Base-by-base conservation (phyloP, 192 early-diverging fungal species). In the Obelidium mucronatum region DNA sequence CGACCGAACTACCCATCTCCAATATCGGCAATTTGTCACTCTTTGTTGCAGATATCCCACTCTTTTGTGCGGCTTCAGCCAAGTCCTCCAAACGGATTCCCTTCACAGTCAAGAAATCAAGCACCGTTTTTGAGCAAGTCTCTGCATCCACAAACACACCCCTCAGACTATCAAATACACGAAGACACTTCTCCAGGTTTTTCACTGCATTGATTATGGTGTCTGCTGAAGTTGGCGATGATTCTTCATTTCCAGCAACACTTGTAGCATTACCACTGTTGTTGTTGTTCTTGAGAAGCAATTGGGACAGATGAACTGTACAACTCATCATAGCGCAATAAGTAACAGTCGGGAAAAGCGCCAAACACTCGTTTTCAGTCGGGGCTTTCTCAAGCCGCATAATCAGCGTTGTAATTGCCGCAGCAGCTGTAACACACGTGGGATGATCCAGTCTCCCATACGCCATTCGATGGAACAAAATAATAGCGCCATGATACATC, bases 401-500 rank as follows among this genome's bases (percentile, higher is more conserved):
- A 51, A 75, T 37, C 13, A 75, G 28, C 6, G 48, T 15, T n/a
- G 62, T 51, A 33, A 75, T 58, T 22, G 37, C 73, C 13, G 22
- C 26, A 0, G 73, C 59, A 36, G 73, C 31, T 6, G n/a, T 51
- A 36, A 75, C 8, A 42, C 73, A 75, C 19, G 19, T 30, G 6
- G 34, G n/a, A 15, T 37, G 26, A 44, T 64, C 31, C 15, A 51
- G 36, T 2, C 44, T 40, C 13, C 19, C n/a, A 42, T 51, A 67
- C 28, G 73, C 73, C n/a, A 39, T 58, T 5, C 73, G 59, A 8
- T 75, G 73, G 44, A 75, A 75, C 4, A 75, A 48, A 39, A 75
- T 75, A 8, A 62, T 26, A 19, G 73, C 73, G 62, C 73, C 66
- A 36, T 75, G 73, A 36, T 66, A 73, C 73, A 75, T 75, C 5